A percentile compares a stretch with the other conserved stretches of the same genome.
phyloP scores from a whole-genome alignment of 2,329 filamentous ascomycete genomes.

The Blastomyces emzantsi region DNA sequence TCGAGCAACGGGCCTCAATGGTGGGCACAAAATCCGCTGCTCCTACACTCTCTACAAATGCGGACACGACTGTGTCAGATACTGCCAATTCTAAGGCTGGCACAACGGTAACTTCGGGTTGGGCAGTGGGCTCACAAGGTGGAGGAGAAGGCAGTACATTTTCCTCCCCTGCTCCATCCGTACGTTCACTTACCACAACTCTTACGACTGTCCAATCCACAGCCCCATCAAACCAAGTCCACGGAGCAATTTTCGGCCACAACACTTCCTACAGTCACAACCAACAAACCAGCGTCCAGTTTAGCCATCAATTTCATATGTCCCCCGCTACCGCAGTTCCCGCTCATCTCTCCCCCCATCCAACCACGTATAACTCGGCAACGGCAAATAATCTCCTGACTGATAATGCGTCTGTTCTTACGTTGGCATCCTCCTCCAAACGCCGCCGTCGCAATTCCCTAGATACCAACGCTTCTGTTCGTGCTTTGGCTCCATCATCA shows the following conservation, averaged over 20 bases:
- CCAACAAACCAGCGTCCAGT: constrained; percentile 39
- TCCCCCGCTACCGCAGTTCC: constrained; percentile 53
- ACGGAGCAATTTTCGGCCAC: constrained; percentile 21
- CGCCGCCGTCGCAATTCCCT: constrained; percentile 53
- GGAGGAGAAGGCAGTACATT: constrained; percentile 61
- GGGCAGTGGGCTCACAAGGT: constrained; percentile 54
- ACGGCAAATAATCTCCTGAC: constrained; percentile 56
- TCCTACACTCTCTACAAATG: constrained; percentile 75
- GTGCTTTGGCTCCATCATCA: constrained; percentile 54
- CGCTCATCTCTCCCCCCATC: constrained; percentile 46
- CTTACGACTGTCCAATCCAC: constrained; percentile 58
- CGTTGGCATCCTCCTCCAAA: constrained; percentile 56
- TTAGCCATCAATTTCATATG: constrained; percentile 52
- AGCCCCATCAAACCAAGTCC: constrained; percentile 43
- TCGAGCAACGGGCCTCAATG: constrained; percentile 50
- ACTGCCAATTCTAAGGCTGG: constrained; percentile 71
- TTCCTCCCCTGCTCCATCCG: constrained; percentile 56
- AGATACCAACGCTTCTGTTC: constrained; percentile 58
- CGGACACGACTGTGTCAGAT: constrained; percentile 65
- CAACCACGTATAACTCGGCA: constrained; percentile 50
- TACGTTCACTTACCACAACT: constrained; percentile 56
- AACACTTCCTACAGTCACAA: constrained; percentile 27
- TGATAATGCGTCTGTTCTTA: constrained; percentile 58
- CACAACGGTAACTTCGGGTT: constrained; percentile 59
- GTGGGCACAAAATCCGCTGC: constrained; percentile 64